Percentiles rank a stretch among this genome's conserved stretches.
These are phyloP conservation scores for Tylopilus sp. DNA, from an alignment of 1,284 basidiomycete genomes.

Conservation along the genomic window DNA sequence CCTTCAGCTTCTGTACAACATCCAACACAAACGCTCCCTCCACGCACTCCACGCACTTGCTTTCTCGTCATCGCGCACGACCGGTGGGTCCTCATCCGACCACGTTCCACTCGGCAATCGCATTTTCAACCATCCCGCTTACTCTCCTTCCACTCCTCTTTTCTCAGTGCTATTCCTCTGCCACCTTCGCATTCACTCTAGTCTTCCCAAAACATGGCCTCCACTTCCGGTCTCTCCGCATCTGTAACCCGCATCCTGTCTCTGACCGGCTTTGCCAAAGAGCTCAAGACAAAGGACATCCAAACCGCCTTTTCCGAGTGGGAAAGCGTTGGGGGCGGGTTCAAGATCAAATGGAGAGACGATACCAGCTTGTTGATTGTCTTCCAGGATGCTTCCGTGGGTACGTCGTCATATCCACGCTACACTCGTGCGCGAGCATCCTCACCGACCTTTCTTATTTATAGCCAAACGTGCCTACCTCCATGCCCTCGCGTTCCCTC, in stretches of 20 bases:
- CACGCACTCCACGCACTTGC: constrained; percentile 15
- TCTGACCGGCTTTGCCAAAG: constrained; percentile 87
- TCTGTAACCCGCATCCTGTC: constrained; percentile 94
- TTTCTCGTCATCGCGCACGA: background rate
- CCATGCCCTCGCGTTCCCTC: constrained; percentile 78
- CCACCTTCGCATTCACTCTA: constrained; percentile 9
- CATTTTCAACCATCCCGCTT: constrained; percentile 11
- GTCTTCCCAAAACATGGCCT: constrained; percentile 42
- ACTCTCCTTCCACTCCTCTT: constrained; percentile 10
- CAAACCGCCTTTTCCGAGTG: constrained; percentile 88
- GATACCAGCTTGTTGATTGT: constrained; percentile 95
- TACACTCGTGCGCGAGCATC: background rate
- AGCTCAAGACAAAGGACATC: constrained; percentile 97
- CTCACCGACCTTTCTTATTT: constrained; percentile 1
- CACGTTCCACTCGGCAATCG: constrained; percentile 33
- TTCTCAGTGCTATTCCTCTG: background rate
- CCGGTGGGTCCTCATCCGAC: constrained; percentile 10
- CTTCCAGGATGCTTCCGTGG: constrained; percentile 80
- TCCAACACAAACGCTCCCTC: constrained; percentile 29
- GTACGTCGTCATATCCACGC: constrained; percentile 47
- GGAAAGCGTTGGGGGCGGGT: constrained; percentile 84
- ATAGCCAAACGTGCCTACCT: constrained; percentile 94
- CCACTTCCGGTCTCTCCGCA: constrained; percentile 80
- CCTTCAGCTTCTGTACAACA: constrained; percentile 28
- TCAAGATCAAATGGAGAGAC: constrained; percentile 99